These are phyloP conservation scores for Boletus tylopilopsis DNA, from an alignment of 768 basidiomycete genomes.

Conservation along the genomic window DNA sequence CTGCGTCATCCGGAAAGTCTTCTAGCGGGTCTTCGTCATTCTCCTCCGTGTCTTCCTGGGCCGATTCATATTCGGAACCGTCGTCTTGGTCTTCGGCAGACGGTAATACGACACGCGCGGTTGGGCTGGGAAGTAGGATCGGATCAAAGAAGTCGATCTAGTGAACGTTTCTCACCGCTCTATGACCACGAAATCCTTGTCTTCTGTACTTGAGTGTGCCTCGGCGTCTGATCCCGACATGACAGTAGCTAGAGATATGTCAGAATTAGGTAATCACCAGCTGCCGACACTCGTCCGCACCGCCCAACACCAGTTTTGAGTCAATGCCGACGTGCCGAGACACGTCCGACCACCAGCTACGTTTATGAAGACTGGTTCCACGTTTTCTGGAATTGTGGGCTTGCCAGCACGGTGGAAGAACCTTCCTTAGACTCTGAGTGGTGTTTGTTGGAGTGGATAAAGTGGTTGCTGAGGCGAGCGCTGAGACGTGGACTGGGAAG, in stretches of 20 bases:
- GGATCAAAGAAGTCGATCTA: not conserved
- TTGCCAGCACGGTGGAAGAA: too few relatives aligned
- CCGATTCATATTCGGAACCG: constrained; percentile 37
- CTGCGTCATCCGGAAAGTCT: constrained; percentile 80
- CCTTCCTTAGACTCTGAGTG: too few relatives aligned
- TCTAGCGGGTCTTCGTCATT: constrained; percentile 65
- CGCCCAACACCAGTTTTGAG: too few relatives aligned
- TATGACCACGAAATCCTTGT: constrained; percentile 23
- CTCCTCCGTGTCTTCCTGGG: constrained; percentile 40
- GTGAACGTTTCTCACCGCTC: constrained; percentile 16
- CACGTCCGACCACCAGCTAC: too few relatives aligned
- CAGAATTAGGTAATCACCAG: constrained; percentile 8
- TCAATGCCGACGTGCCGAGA: too few relatives aligned
- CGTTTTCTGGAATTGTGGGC: too few relatives aligned
- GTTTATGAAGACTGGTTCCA: too few relatives aligned
- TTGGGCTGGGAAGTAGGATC: constrained; percentile 18
- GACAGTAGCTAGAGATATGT: not conserved
- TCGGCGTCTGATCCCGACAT: constrained; percentile 22
- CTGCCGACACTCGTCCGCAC: too few relatives aligned
- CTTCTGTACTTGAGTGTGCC: constrained; percentile 10
- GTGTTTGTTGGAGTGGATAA: too few relatives aligned
- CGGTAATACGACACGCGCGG: constrained; percentile 49
- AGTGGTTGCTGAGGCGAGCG: too few relatives aligned
- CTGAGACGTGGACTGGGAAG: too few relatives aligned
- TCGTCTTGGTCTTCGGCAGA: constrained; percentile 26